Base-by-base conservation (phyloP, 345 rosid species). In the Eucalyptus rudis region DNA sequence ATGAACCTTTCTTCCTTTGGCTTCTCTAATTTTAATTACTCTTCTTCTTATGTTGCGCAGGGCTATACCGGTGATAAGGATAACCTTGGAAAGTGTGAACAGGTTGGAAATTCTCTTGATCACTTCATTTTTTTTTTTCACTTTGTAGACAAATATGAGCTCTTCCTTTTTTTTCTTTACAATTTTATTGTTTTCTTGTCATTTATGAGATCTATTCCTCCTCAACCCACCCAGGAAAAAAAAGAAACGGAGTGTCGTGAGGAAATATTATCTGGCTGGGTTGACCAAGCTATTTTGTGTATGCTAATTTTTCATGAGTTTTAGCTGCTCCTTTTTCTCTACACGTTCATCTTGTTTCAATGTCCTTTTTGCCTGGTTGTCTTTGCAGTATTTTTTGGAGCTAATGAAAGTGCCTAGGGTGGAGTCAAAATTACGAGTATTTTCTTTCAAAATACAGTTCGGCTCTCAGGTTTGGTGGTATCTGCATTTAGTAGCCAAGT, bases 401-500 rank as follows among this genome's bases (percentile, higher is more conserved):
- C 95, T 90, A 88, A 98, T 98, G 99, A 98, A 97, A 94, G 99
- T 98, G 93, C 99, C 99, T 80, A 96, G 99, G 59, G 99, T 97
- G 44, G 99, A 97, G 93, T 97, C 99, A 47, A 98, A 98, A 91
- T 92, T 98, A 76, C 94, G 98, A 94, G 99, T 98, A 68, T 97
- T 98, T 94, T 94, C 98, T 91, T 98, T 98, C 96, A 98, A 98
- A 93, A 96, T 98, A 92, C 99, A 97, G 90, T 97, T 97, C 76
- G 88, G 94, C 90, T 91, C 96, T 93, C 99, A 97, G 99, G 99
- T 98, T 94, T 90, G 97, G 94, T 68, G 91, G 93, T 92, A 91
- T 90, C 90, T 92, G 91, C 93, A 87, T 92, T 76, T 76, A 36
- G 15, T 76, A 76, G 83, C 83, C 47, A 76, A 76, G 14, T 76